Conservation (phyloP, 805 yeast species). For the Sporopachydermia lactativora region DNA sequence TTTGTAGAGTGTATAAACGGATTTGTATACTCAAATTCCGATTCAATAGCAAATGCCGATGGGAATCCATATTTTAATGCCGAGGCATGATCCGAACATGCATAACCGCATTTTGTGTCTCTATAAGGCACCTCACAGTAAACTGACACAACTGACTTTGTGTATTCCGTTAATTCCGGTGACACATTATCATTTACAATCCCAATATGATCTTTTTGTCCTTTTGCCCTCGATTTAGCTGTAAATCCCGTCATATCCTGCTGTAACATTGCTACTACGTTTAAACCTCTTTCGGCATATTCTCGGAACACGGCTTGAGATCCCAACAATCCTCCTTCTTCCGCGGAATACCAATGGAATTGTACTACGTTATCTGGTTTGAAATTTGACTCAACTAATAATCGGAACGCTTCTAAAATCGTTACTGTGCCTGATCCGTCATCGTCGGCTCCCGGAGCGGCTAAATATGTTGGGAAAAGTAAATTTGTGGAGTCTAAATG, state of each 20-base stretch:
- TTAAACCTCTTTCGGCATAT: slow-evolving; percentile 30
- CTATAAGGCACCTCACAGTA: slow-evolving; percentile 58
- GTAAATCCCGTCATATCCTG: slow-evolving; percentile 91
- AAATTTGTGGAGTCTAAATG: slow-evolving; percentile 81
- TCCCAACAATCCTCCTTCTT: slow-evolving; percentile 85
- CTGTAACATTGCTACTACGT: slow-evolving; percentile 75
- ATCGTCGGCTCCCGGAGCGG: slow-evolving; percentile 94
- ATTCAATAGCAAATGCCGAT: slow-evolving; percentile 68
- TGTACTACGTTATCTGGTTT: slow-evolving; percentile 63
- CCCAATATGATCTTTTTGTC: slow-evolving; percentile 58
- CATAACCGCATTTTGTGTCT: slow-evolving; percentile 78
- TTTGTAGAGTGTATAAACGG: slow-evolving; percentile 61
- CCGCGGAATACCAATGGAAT: slow-evolving; percentile 92
- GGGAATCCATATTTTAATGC: slow-evolving; percentile 79
- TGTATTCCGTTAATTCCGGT: slow-evolving; percentile 37
- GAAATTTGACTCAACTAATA: slow-evolving; percentile 32
- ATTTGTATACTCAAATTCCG: slow-evolving; percentile 47
- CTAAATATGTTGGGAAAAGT: slow-evolving; percentile 47
- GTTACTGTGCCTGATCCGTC: slow-evolving; percentile 84
- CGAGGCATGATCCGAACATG: slow-evolving; percentile 88
- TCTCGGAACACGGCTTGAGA: slow-evolving; percentile 60
- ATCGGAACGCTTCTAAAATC: slow-evolving; percentile 57
- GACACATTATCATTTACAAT: slow-evolving; percentile 61
- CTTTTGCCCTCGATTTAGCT: slow-evolving; percentile 32
- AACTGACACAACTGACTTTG: slow-evolving; percentile 42